Conservation (phyloP, 1,139 yeast species). For the Suhomyces anneliseae region DNA sequence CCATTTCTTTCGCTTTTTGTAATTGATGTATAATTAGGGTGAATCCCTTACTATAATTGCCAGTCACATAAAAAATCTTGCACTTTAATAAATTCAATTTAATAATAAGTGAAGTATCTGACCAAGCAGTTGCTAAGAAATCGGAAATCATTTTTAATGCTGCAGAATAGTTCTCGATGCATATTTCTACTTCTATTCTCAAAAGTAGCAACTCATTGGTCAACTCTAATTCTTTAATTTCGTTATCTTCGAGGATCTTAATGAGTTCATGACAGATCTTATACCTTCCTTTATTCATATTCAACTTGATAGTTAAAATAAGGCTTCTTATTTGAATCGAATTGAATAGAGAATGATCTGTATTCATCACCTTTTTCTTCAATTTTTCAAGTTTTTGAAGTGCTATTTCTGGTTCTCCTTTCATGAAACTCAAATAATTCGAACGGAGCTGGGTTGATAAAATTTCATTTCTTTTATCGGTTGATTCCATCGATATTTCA, state of each 20-base stretch:
- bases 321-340: slow-evolving; percentile 38
- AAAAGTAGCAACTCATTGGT: slow-evolving; percentile 28
- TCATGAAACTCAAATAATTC: slow-evolving; percentile 26
- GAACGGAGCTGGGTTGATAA: slow-evolving; percentile 42
- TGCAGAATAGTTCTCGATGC: slow-evolving; percentile 29
- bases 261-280: slow-evolving; percentile 25
- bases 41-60: slow-evolving; percentile 41
- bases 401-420: slow-evolving; percentile 43
- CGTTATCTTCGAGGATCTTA: slow-evolving; percentile 22
- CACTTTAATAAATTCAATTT: slow-evolving; percentile 48
- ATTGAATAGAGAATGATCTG: slow-evolving; percentile 36
- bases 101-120: slow-evolving; percentile 41
- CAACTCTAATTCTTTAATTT: slow-evolving; percentile 34
- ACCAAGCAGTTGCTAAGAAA: slow-evolving; percentile 21
- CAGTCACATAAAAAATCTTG: slow-evolving; percentile 35
- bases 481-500: slow-evolving; percentile 41
- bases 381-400: slow-evolving; percentile 30
- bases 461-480: slow-evolving; percentile 27
- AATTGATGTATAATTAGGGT: slow-evolving; percentile 48
- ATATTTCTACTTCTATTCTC: slow-evolving; percentile 20
- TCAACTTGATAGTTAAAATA: slow-evolving; percentile 35
- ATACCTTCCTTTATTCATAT: slow-evolving; percentile 38
- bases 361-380: slow-evolving; percentile 18
- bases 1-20: slow-evolving; percentile 40
- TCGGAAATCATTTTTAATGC: slow-evolving; percentile 39